Evolutionary conservation across 1,284 basidiomycete species (phyloP), one percentile per base, ranked within the genome.

Genomic region (Omphalotus olearius): DNA sequence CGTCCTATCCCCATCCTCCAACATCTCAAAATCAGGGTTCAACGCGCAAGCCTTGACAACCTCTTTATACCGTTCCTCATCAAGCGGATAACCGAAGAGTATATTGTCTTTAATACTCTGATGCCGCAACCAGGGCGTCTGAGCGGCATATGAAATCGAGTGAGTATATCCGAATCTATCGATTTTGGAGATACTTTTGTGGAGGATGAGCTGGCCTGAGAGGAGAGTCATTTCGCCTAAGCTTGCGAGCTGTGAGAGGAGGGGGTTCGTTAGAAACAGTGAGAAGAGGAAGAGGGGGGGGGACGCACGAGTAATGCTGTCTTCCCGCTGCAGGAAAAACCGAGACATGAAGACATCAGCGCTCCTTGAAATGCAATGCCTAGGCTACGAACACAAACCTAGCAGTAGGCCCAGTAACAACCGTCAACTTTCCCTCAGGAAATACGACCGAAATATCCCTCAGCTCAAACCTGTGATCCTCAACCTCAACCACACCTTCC

Each of bases 21-120:
- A 67, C 39, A 88, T 79, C 7, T 79, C 72, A 40, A 92, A 67
- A 68, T 96, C 92, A 0, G 83, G 76, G 17, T 69, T 68, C 42
- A 96, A 68, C 0, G 89, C 87, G 62, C 91, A 95, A 33, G 73
- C 76, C 47, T 86, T 80, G 4, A 90, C 59, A 28, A 87, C 85
- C 0, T 69, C 71, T n/a, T 79, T 64, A 61, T 89, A 91, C 33
- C 85, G 69, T 51, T 74, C 74, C 59, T 85, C 77, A 51, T 90
- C 84, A 51, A 75, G 79, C 2, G 81, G 80, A 52, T 74, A 76
- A 3, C 83, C 85, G 61, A 89, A 91, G 25, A 88, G 62, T 54
- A 90, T 84, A 62, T 90, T 89, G 33, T 88, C 83, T 62, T 73
- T 76, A 66, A 85, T 84, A 3, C 79, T 77, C 57, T 80, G 77